Conservation (phyloP, 495 filamentous ascomycete species). For the Talaromyces trachyspermus region DNA sequence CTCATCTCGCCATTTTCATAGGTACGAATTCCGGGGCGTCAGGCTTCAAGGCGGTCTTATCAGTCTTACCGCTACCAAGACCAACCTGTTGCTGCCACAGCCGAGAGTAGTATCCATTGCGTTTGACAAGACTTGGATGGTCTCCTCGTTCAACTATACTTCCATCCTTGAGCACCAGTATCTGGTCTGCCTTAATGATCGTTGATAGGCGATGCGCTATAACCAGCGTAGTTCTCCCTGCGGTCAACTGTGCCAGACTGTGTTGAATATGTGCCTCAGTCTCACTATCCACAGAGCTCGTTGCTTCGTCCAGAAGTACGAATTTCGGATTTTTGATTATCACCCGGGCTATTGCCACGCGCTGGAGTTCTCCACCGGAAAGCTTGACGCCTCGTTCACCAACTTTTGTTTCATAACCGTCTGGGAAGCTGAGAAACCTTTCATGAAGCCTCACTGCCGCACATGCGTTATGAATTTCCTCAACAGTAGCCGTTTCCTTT, state of each 20-base stretch:
- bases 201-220: slow-evolving; percentile 94
- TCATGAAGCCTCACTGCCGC: slow-evolving; percentile 84
- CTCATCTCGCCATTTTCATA: background rate
- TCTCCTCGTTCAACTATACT: slow-evolving; percentile 80
- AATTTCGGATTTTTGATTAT: slow-evolving; percentile 91
- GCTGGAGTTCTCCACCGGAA: slow-evolving; percentile 93
- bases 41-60: slow-evolving; percentile 41
- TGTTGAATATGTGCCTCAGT: slow-evolving; percentile 92
- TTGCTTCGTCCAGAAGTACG: slow-evolving; percentile 92
- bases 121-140: slow-evolving; percentile 60
- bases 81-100: slow-evolving; percentile 49
- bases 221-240: slow-evolving; percentile 87
- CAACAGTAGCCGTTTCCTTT: slow-evolving; percentile 74
- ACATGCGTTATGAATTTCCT: slow-evolving; percentile 44
- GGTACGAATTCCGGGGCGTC: slow-evolving; percentile 49
- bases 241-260: slow-evolving; percentile 76
- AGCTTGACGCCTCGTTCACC: slow-evolving; percentile 90
- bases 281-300: slow-evolving; percentile 85
- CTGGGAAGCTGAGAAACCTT: slow-evolving; percentile 74
- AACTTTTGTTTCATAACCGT: slow-evolving; percentile 90
- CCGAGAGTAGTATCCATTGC: slow-evolving; percentile 57
- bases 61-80: background rate
- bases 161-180: slow-evolving; percentile 84
- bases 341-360: slow-evolving; percentile 81
- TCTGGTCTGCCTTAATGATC: slow-evolving; percentile 89